Base-by-base conservation (phyloP, 805 yeast species). In the Teunomyces funiuensis region DNA sequence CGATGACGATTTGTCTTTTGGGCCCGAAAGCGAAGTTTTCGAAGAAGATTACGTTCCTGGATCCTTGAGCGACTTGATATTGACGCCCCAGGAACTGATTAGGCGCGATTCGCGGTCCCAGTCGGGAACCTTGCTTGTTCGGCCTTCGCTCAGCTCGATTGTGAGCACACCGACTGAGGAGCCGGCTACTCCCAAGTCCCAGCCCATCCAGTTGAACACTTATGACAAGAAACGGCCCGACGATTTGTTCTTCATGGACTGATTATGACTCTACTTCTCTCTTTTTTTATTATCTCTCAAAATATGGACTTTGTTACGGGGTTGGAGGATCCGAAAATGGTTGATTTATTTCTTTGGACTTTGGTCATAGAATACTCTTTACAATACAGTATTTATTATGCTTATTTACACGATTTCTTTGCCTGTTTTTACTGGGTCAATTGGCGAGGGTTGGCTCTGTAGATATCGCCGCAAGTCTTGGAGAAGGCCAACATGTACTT, bases 11-110 rank as follows among this genome's bases (percentile, higher is more conserved):
- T 38, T 34, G 19, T 49, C 50, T 1, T 64, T 54, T 37, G 72
- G 58, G 5, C 36, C 39, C 11, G 54, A 44, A 11, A 37, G 30
- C 16, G 53, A 43, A 7, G 47, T 73, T 5, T 76, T 66, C 55
- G 86, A 77, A 36, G 90, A 86, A 49, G 95, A 86, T 55, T 85
- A 80, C 51, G 85, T 89, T 3, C 97, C 97, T 1, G 80, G 83
- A 5, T 79, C 90, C 20, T 65, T 89, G 28, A 77, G 83, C n/a
- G 96, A 88, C 49, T 66, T 88, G 37, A 66, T 70, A 14, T 65
- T 90, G 37, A 87, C 95, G 0, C 95, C 95, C 0, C 85, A 80
- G 50, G 96, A 89, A 57, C 62, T 85, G 15, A 65, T 64, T 44
- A 69, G 83, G 51, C 73, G 96, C 34, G 79, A 88, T 45, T 82